Evolutionary conservation across 1,139 yeast species (phyloP).

Genomic region (Pichia sp.): DNA sequence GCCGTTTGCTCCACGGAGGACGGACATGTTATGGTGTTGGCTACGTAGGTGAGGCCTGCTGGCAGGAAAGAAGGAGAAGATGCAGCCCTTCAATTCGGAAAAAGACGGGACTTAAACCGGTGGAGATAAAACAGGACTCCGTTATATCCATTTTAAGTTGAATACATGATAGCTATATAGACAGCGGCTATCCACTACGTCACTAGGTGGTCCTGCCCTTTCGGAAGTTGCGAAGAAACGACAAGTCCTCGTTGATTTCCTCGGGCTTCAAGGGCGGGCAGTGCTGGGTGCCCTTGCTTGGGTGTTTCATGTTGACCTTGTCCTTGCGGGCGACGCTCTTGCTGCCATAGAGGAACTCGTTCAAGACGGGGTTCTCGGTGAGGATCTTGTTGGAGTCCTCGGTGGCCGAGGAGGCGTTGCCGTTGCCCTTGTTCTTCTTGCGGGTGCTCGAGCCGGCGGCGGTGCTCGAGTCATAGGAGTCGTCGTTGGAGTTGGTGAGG

Average conservation of each 20-base stretch:
- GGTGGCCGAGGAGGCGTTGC: slow-evolving; percentile 24
- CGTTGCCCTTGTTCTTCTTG: slow-evolving; percentile 18
- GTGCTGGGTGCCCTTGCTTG: slow-evolving; percentile 55
- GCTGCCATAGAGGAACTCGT: slow-evolving; percentile 34
- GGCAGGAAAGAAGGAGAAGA: no score
- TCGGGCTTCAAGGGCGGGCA: slow-evolving; percentile 63
- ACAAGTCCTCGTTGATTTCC: slow-evolving; percentile 64
- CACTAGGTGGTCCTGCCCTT: slow-evolving; percentile 1
- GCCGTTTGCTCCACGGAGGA: no score
- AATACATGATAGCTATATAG: not conserved
- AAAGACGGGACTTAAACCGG: no score
- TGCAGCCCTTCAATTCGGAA: no score
- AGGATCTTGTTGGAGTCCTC: slow-evolving; percentile 31
- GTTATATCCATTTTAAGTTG: no score
- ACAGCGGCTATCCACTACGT: not conserved
- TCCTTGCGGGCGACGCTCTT: slow-evolving; percentile 29
- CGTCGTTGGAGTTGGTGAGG: slow-evolving; percentile 23
- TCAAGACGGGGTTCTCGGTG: slow-evolving; percentile 34
- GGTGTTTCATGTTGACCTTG: slow-evolving; percentile 48
- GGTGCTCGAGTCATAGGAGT: slow-evolving; percentile 31
- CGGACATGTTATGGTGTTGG: no score
- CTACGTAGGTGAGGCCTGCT: no score
- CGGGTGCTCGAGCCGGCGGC: slow-evolving; percentile 23
- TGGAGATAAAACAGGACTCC: no score
- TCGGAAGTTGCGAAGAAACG: slow-evolving; percentile 40